Evolutionary conservation across 2,329 filamentous ascomycete species (phyloP).

Genomic region (Colletotrichum lini): DNA sequence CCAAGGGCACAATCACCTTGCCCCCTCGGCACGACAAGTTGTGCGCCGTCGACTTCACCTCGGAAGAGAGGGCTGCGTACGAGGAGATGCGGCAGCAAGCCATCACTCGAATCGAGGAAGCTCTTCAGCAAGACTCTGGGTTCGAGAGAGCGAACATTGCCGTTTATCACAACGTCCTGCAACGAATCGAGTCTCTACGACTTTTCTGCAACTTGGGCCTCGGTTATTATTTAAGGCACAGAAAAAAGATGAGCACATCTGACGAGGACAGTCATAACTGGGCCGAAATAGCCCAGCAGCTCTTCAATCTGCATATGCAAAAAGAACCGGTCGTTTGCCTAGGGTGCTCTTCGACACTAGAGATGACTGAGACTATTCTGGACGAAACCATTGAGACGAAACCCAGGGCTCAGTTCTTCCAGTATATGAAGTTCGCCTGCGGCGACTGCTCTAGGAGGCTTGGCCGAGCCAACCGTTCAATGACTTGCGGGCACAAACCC

Average conservation of each 20-base stretch:
- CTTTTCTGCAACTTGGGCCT: not conserved
- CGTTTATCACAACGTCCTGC: not conserved
- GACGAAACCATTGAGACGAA: not conserved
- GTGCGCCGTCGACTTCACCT: not conserved
- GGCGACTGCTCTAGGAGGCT: not conserved
- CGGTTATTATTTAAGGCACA: not conserved
- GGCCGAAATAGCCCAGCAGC: not conserved
- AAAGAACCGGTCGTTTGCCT: not conserved
- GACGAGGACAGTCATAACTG: not conserved
- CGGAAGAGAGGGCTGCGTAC: not conserved
- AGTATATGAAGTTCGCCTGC: not conserved
- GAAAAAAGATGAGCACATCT: not conserved
- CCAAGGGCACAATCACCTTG: not conserved
- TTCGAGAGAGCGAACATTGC: not conserved
- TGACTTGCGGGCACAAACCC: not conserved
- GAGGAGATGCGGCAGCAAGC: not conserved
- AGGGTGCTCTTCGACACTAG: not conserved
- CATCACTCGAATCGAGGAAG: not conserved
- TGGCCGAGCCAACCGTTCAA: not conserved
- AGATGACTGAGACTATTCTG: not conserved
- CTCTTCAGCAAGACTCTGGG: not conserved
- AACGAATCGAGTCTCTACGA: not conserved
- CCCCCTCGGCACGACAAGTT: not conserved
- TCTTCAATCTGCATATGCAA: not conserved
- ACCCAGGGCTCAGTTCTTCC: not conserved